Conservation (phyloP, 768 basidiomycete genomes). For the Tylopilus intermedius region DNA sequence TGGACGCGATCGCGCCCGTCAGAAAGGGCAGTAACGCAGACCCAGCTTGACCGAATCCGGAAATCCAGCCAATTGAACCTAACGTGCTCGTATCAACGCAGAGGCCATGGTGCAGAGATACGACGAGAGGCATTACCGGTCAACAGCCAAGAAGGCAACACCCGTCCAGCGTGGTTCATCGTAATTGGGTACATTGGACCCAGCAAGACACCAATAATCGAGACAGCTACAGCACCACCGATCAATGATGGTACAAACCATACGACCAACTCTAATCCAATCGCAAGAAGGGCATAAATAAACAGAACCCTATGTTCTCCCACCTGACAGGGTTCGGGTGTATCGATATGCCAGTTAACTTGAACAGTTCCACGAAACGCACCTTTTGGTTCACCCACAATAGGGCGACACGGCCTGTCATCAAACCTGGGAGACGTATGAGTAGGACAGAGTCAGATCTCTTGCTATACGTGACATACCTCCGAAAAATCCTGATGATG, state of each 20-base stretch:
- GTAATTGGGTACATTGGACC: constrained; percentile 53
- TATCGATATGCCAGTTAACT: not conserved
- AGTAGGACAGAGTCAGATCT: not conserved
- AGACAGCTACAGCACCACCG: constrained; percentile 50
- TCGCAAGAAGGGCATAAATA: constrained; percentile 47
- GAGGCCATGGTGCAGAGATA: not conserved
- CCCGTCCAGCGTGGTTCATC: constrained; percentile 63
- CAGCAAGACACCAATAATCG: constrained; percentile 50
- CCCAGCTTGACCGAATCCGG: constrained; percentile 66
- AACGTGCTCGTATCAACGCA: constrained; percentile 8
- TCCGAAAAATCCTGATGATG: constrained; percentile 54
- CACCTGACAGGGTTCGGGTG: constrained; percentile 29
- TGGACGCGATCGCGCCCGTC: constrained; percentile 62
- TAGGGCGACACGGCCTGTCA: constrained; percentile 49
- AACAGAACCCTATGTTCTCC: constrained; percentile 53
- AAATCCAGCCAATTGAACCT: constrained; percentile 64
- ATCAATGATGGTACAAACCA: constrained; percentile 55
- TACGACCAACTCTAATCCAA: constrained; percentile 52
- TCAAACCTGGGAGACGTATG: constrained; percentile 41
- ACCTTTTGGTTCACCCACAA: constrained; percentile 55
- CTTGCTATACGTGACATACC: constrained; percentile 31
- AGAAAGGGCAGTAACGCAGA: constrained; percentile 70
- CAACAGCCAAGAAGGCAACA: constrained; percentile 69
- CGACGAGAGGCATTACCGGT: constrained; percentile 29
- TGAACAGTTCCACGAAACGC: not conserved